Evolutionary conservation across 768 basidiomycete species (phyloP).

Genomic region (Hemileccinum impolitum): DNA sequence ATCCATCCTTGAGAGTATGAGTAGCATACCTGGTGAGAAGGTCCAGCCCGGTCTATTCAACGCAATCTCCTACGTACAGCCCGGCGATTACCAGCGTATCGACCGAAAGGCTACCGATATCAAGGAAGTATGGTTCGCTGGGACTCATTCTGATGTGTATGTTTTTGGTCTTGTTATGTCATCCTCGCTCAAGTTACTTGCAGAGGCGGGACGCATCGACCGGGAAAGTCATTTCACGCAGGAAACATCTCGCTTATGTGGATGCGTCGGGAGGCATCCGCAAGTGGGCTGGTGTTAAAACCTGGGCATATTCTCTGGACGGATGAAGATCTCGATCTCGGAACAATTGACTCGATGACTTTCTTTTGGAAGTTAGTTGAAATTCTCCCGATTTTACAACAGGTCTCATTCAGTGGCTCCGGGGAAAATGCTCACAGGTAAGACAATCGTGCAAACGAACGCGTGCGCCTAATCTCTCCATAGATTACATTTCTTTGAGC

Average conservation of each 20-base stretch:
- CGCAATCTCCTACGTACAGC: background rate
- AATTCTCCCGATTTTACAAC: slow-evolving; percentile 12
- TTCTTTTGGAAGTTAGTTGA: slow-evolving; percentile 14
- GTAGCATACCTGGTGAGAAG: background rate
- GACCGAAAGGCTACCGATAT: slow-evolving; percentile 21
- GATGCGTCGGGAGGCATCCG: slow-evolving; percentile 30
- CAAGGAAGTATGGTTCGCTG: slow-evolving; percentile 65
- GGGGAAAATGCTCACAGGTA: slow-evolving; percentile 12
- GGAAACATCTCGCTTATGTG: slow-evolving; percentile 23
- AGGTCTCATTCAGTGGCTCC: slow-evolving; percentile 16
- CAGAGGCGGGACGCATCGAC: slow-evolving; percentile 16
- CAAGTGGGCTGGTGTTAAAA: slow-evolving; percentile 22
- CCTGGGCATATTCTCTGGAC: slow-evolving; percentile 17
- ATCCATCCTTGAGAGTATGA: slow-evolving; percentile 1
- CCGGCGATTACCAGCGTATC: background rate
- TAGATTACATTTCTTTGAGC: slow-evolving; percentile 11
- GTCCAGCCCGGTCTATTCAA: background rate
- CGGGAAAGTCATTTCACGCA: slow-evolving; percentile 11
- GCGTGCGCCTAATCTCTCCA: background rate
- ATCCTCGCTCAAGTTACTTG: background rate
- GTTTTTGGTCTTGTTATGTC: background rate
- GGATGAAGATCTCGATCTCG: slow-evolving; percentile 15
- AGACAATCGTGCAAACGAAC: background rate
- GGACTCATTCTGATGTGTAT: slow-evolving; percentile 35
- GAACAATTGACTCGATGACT: slow-evolving; percentile 16